phyloP scores from a whole-genome alignment of 2,329 filamentous ascomycete species.

The Paecilomyces formosus region DNA sequence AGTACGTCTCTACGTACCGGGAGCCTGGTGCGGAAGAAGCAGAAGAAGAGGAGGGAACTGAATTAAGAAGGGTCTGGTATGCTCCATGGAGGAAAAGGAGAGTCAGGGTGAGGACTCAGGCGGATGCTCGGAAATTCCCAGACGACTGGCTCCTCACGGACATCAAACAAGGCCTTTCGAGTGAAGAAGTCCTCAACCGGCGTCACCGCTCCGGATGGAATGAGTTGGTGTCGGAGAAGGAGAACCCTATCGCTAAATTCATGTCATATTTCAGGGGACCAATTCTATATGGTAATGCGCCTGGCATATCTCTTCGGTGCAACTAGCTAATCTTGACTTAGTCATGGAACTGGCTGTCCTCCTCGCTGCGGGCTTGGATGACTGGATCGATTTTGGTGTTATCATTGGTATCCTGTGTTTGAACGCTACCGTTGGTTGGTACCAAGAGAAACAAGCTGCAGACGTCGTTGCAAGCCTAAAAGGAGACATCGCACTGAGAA shows the following conservation, averaged over 20 bases:
- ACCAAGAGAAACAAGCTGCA: constrained; percentile 73
- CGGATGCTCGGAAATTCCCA: constrained; percentile 40
- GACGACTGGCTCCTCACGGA: constrained; percentile 64
- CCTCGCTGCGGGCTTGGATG: constrained; percentile 63
- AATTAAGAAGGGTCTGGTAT: constrained; percentile 52
- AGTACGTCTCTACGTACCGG: constrained; percentile 60
- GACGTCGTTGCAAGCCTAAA: constrained; percentile 70
- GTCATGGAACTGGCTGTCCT: constrained; percentile 71
- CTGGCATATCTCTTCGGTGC: not conserved
- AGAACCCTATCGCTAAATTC: constrained; percentile 67
- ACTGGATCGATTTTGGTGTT: constrained; percentile 72
- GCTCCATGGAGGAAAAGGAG: constrained; percentile 46
- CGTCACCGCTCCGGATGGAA: constrained; percentile 63
- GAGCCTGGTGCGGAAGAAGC: constrained; percentile 41
- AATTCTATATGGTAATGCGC: constrained; percentile 62
- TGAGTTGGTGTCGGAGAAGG: constrained; percentile 69
- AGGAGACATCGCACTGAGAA: constrained; percentile 71
- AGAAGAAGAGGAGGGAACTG: constrained; percentile 32
- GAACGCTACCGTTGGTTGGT: constrained; percentile 71
- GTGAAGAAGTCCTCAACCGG: constrained; percentile 51
- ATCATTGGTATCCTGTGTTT: constrained; percentile 68
- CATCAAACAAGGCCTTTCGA: constrained; percentile 56
- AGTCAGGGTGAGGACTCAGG: constrained; percentile 18
- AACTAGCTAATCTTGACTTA: constrained; percentile 12
- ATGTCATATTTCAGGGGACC: constrained; percentile 67